Evolutionary conservation across 768 basidiomycete genomes (phyloP).

Genomic region (Xerocomellus intermedius): DNA sequence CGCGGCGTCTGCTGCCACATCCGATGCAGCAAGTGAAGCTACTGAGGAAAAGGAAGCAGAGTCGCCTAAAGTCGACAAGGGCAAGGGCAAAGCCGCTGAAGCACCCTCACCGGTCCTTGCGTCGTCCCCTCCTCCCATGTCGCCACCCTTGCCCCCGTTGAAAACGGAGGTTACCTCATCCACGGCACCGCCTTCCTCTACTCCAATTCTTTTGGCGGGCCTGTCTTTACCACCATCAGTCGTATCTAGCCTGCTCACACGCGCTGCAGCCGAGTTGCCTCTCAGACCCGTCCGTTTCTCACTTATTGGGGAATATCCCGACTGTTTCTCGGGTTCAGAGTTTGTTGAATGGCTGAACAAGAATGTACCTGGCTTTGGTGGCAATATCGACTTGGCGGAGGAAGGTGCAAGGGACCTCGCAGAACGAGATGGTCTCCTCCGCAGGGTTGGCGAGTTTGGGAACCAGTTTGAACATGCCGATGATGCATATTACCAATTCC

Average conservation of each 20-base stretch:
- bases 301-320: constrained; percentile 78
- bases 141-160: constrained; percentile 53
- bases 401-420: constrained; percentile 59
- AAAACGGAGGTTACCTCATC: constrained; percentile 38
- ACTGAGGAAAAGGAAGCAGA: constrained; percentile 35
- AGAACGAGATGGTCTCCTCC: constrained; percentile 53
- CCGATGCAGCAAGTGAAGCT: constrained; percentile 22
- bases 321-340: constrained; percentile 88
- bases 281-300: constrained; percentile 74
- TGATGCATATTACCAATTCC: constrained; percentile 83
- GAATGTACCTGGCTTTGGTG: constrained; percentile 75
- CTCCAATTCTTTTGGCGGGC: constrained; percentile 73
- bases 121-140: constrained; percentile 62
- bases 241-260: constrained; percentile 65
- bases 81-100: constrained; percentile 68
- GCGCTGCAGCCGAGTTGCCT: constrained; percentile 71
- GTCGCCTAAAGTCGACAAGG: constrained; percentile 71
- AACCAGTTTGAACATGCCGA: constrained; percentile 77
- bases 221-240: constrained; percentile 62
- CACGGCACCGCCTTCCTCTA: constrained; percentile 40
- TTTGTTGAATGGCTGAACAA: constrained; percentile 81
- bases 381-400: constrained; percentile 75
- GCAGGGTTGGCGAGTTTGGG: constrained; percentile 80
- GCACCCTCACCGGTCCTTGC: constrained; percentile 30
- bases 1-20: constrained; percentile 28